A percentile compares a stretch with the other conserved stretches of the same genome.
Evolutionary conservation across 768 basidiomycete species (phyloP).

Genomic region (Suillus brevipes): DNA sequence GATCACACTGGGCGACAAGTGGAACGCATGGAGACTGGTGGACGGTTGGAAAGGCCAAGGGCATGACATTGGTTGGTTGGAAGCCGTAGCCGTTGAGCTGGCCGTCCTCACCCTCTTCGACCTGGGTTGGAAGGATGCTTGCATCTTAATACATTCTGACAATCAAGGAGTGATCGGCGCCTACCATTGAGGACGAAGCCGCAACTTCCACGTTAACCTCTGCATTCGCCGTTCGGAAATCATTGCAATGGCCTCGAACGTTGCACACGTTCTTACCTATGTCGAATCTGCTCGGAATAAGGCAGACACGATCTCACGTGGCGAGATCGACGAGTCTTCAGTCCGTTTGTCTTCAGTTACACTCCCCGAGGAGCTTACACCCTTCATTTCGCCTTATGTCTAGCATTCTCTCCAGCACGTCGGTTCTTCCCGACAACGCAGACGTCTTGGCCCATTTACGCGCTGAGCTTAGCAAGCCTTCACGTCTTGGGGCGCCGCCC

Average conservation of each 20-base stretch:
- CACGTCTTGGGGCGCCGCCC: no score
- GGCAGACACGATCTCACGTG: neutral
- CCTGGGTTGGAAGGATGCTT: neutral
- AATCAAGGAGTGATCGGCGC: slow-evolving; percentile 40
- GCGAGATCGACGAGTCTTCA: no score
- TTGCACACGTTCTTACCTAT: neutral
- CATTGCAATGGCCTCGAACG: neutral
- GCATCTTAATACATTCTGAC: slow-evolving; percentile 18
- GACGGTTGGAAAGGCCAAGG: slow-evolving; percentile 31
- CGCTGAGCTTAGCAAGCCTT: neutral
- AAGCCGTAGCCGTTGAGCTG: slow-evolving; percentile 45
- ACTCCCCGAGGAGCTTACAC: neutral
- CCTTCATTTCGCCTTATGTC: neutral
- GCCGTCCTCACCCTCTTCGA: slow-evolving; percentile 26
- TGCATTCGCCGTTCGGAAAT: neutral
- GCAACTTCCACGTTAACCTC: slow-evolving; percentile 27
- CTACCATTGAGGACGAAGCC: slow-evolving; percentile 33
- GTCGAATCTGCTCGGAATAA: neutral
- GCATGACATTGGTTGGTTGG: slow-evolving; percentile 48
- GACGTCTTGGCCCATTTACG: neutral
- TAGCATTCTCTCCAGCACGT: neutral
- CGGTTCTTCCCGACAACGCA: neutral
- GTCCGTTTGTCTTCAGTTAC: no score
- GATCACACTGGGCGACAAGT: neutral
- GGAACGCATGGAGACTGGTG: slow-evolving; percentile 34